Evolutionary conservation across 257 asterid species (phyloP), one percentile per base, ranked within the genome.

Genomic region (Apocynum venetum): DNA sequence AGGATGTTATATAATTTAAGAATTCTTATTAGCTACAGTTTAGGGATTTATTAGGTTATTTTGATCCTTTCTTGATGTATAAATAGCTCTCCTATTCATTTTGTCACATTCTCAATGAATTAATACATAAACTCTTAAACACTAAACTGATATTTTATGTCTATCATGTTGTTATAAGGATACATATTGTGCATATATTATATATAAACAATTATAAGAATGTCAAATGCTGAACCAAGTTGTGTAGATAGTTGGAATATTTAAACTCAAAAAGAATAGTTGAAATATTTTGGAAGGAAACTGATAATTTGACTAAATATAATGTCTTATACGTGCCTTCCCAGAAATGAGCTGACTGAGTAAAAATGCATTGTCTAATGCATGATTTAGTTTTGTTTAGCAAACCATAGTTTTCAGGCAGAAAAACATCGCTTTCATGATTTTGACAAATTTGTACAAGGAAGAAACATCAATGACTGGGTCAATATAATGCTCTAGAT

Each of bases 371-470:
- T 55, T 65, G 5, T 40, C 11, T 40, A 12, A 38, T 15, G 2
- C 1, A 3, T 19, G 65, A 51, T 55, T n/a, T 51, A 17, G 6
- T 65, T 35, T 35, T 63, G n/a, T 10, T 49, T 17, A 19, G 11
- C 15, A 76, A 51, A 51, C 25, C 35, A 12, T 1, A 52, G 17
- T 55, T 67, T 19, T 66, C 44, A 49, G 40, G 41, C 10, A 52
- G 74, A 46, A 59, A 74, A 57, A 44, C 7, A 52, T 66, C 80
- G 20, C 56, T 76, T 52, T 76, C 74, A 66, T 6, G 35, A 51
- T 0, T 4, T 47, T 1, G 3, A 76, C 35, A 51, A 59, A 47
- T 36, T 64, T 47, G 36, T 1, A 19, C 56, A 8, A 2, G 61
- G 35, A 6, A 72, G 63, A 72, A 72, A 11, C 57, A 52, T 2